Conservation (phyloP, 2,329 filamentous ascomycete genomes). For the Cladosporium sp. region DNA sequence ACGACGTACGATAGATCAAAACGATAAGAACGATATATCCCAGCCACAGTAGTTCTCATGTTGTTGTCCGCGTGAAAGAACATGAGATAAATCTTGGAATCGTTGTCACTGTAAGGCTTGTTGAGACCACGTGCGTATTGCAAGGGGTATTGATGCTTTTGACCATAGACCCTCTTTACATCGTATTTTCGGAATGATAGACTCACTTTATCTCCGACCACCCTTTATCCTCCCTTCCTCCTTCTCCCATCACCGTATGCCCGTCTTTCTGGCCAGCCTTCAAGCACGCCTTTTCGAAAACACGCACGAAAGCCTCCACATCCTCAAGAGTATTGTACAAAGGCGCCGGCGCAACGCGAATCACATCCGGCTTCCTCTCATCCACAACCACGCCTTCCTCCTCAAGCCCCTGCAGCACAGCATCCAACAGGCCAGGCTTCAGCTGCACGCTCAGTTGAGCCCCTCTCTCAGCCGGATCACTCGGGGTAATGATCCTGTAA, state of each 20-base stretch:
- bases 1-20: conserved; percentile 1
- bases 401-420: conserved; percentile 59
- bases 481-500: conserved; percentile 28
- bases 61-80: no score
- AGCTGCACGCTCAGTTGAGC: conserved; percentile 70
- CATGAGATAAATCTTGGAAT: no score
- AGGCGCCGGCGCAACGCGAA: conserved; percentile 77
- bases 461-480: conserved; percentile 8
- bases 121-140: no score
- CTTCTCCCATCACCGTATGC: conserved; percentile 2
- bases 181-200: no score
- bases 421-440: conserved; percentile 64
- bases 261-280: conserved; percentile 3
- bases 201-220: conserved; percentile 14
- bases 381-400: conserved; percentile 71
- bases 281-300: conserved; percentile 45
- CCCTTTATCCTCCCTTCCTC: conserved; percentile 6
- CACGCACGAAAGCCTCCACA: conserved; percentile 57
- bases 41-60: no score
- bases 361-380: conserved; percentile 79
- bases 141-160: no score
- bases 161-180: no score
- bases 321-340: conserved; percentile 80
- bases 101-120: no score
- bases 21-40: no score